Conservation (phyloP, 2,329 filamentous ascomycete genomes). For the Harringtonia aguacate region DNA sequence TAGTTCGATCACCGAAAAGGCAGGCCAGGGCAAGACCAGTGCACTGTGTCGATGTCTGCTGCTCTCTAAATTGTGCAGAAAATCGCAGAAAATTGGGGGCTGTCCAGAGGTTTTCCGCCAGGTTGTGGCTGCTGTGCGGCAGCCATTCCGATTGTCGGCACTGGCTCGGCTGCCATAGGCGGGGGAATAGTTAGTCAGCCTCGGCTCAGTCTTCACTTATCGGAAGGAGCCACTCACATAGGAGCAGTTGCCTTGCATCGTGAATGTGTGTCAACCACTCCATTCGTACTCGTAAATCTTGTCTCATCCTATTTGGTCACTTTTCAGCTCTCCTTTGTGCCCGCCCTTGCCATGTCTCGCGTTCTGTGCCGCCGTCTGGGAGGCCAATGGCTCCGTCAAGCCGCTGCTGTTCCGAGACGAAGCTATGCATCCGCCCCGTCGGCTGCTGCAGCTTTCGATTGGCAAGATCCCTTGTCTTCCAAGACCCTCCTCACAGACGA, state of each 20-base stretch:
- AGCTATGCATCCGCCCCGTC: constrained; percentile 6
- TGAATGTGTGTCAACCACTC: too few species aligned
- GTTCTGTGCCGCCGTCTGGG: constrained; percentile 7
- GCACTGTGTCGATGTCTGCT: too few species aligned
- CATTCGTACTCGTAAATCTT: too few species aligned
- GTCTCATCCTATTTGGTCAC: neutral
- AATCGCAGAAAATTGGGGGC: neutral
- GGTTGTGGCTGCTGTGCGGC: neutral
- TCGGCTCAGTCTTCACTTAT: too few species aligned
- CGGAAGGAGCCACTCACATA: too few species aligned
- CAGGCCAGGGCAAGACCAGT: too few species aligned
- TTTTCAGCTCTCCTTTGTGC: neutral
- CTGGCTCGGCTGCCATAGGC: neutral
- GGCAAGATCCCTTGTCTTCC: constrained; percentile 77
- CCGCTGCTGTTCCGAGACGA: constrained; percentile 4
- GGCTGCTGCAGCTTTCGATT: constrained; percentile 53
- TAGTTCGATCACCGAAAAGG: too few species aligned
- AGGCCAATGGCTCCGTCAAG: constrained; percentile 8
- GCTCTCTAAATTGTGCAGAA: too few species aligned
- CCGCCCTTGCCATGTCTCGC: constrained; percentile 9
- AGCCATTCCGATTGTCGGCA: constrained; percentile 2
- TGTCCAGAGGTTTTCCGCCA: neutral
- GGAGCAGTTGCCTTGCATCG: too few species aligned
- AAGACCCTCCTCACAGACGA: constrained; percentile 78
- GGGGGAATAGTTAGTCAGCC: neutral